These are phyloP conservation scores for Ganoderma lucidum DNA, from an alignment of 1,284 basidiomycete species.

Conservation along the genomic window DNA sequence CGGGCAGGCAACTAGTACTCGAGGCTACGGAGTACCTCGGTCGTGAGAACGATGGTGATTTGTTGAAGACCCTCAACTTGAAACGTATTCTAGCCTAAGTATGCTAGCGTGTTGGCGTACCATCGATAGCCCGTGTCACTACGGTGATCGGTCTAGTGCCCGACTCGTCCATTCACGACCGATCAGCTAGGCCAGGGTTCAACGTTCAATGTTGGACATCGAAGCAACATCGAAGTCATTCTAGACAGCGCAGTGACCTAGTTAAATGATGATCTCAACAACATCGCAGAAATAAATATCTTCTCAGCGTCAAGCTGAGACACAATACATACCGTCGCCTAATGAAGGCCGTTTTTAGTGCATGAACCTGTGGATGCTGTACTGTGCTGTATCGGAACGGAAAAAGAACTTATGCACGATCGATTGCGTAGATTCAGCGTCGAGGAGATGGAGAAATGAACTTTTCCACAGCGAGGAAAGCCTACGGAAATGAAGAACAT, in stretches of 20 bases:
- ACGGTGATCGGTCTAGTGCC: background rate
- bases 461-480: too few species aligned
- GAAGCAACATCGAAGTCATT: background rate
- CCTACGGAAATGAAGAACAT: too few species aligned
- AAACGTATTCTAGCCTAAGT: background rate
- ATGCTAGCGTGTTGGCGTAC: background rate
- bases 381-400: too few species aligned
- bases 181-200: background rate
- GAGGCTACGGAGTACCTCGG: too few species aligned
- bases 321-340: background rate
- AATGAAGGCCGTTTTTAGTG: background rate
- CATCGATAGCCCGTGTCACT: background rate
- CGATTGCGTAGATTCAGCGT: background rate
- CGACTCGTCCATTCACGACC: background rate
- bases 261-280: background rate
- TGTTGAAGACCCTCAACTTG: background rate
- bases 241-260: background rate
- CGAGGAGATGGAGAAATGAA: background rate
- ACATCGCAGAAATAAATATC: background rate
- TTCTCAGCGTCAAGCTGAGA: background rate
- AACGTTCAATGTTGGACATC: background rate
- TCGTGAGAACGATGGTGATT: background rate
- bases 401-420: background rate
- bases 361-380: too few species aligned
- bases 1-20: too few species aligned